Base-by-base conservation (phyloP, 345 rosid genomes). In the Eucalyptus globulus region DNA sequence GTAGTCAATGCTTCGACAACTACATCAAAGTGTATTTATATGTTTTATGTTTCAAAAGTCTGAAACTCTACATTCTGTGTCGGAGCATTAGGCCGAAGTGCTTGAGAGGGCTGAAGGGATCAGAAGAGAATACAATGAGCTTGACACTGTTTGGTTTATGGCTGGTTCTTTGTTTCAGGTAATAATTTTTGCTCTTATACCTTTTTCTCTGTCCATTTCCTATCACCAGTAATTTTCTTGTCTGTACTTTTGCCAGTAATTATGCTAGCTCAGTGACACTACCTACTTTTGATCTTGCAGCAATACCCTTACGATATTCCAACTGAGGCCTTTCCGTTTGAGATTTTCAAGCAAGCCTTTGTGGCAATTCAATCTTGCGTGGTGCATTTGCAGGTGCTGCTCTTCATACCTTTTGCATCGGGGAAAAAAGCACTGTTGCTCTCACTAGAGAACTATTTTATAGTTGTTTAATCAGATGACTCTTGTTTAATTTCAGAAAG, bases 151-250 rank as follows among this genome's bases (percentile, higher is more conserved):
- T 89, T 97, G 99, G 99, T 97, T 97, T 93, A 97, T 97, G 99
- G 99, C 98, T 89, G 99, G 99, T 87, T 97, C 99, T 88, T 93
- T 97, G 90, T 97, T 97, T 96, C 99, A 97, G 99, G 99, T 97
- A 88, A 91, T 88, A 40, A 76, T 91, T 69, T 47, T 47, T 86
- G 44, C 43, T 58, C 40, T 60, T 87, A 10, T 49, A 27, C 51
- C 62, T 37, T 49, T 47, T 37, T 9, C 69, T 40, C 40, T 19
- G n/a, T 81, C 47, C 27, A 76, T 37, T 72, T 72, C 26, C 81
- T 72, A 72, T 76, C 45, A 37, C 27, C 26, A 37, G 27, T 37
- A 76, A 11, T 76, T 76, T 76, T 76, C 83, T 4, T 49, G 83
- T 81, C 29, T 80, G 87, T 54, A 76, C 43, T 85, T 24, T 89